These are phyloP conservation scores for Baudoinia panamericana DNA, from an alignment of 495 filamentous ascomycete genomes.

Conservation along the genomic window DNA sequence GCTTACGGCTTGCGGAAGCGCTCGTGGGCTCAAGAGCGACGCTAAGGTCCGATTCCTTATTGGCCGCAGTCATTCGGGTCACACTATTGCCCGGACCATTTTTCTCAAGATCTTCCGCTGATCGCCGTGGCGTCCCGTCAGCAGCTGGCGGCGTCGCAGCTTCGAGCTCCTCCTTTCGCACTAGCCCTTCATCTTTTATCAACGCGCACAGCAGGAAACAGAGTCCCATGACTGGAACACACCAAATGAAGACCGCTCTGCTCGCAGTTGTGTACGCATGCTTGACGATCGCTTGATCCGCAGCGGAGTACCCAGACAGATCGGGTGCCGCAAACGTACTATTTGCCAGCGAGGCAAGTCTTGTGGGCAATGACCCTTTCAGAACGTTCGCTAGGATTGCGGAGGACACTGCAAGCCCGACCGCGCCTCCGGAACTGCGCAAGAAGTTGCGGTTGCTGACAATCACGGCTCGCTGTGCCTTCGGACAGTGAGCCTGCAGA, in stretches of 20 bases:
- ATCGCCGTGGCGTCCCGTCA: slow-evolving; percentile 1
- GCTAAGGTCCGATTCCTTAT: too few species aligned
- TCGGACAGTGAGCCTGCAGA: slow-evolving; percentile 46
- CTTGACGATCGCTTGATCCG: slow-evolving; percentile 34
- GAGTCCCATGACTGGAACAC: slow-evolving; percentile 42
- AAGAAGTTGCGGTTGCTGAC: slow-evolving; percentile 53
- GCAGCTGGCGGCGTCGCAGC: not conserved
- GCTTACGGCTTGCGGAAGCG: too few species aligned
- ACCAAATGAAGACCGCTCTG: slow-evolving; percentile 40
- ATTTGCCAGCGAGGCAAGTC: slow-evolving; percentile 32
- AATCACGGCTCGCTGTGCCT: slow-evolving; percentile 46
- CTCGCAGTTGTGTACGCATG: slow-evolving; percentile 41
- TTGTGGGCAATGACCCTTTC: slow-evolving; percentile 8
- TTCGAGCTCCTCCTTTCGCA: slow-evolving; percentile 31
- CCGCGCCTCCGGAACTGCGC: slow-evolving; percentile 45
- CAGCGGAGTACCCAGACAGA: slow-evolving; percentile 24
- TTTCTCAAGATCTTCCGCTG: slow-evolving; percentile 6
- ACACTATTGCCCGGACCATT: not conserved
- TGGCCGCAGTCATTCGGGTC: not conserved
- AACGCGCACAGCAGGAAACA: slow-evolving; percentile 41
- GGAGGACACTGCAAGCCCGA: slow-evolving; percentile 47
- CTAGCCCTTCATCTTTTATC: slow-evolving; percentile 42
- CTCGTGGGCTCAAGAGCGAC: too few species aligned
- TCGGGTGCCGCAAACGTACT: slow-evolving; percentile 35
- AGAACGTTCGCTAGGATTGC: slow-evolving; percentile 43